These are phyloP conservation scores for Protomyces arabidopsidicola DNA, from an alignment of 1,139 yeast species.

Conservation along the genomic window DNA sequence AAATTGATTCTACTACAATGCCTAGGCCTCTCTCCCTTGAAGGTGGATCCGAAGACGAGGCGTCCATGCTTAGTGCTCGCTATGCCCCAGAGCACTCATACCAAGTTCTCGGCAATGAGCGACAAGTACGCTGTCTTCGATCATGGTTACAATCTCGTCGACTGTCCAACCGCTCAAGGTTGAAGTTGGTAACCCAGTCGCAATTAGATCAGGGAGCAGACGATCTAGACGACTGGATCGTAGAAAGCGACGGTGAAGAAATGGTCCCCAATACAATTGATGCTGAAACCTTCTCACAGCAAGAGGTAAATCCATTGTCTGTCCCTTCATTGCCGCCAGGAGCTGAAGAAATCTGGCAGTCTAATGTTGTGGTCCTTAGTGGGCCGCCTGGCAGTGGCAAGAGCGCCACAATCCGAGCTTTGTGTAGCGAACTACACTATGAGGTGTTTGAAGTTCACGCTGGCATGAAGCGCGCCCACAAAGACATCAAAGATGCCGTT, in stretches of 20 bases:
- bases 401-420: conserved; percentile 66
- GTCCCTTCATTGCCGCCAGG: not conserved
- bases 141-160: conserved; percentile 25
- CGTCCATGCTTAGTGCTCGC: not conserved
- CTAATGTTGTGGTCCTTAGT: conserved; percentile 48
- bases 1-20: not conserved
- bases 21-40: not conserved
- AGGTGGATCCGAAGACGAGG: not conserved
- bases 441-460: conserved; percentile 80
- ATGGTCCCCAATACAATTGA: not conserved
- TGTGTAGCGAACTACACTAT: conserved; percentile 59
- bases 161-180: not conserved
- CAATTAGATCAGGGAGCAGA: not conserved
- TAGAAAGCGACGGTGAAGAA: not conserved
- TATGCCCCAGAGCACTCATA: conserved; percentile 13
- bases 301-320: not conserved
- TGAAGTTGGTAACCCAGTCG: not conserved
- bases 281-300: not conserved
- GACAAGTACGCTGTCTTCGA: conserved; percentile 2
- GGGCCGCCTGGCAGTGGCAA: conserved; percentile 80
- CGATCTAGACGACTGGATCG: not conserved
- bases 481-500: conserved; percentile 60
- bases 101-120: conserved; percentile 17
- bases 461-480: conserved; percentile 65
- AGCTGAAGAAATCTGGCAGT: conserved; percentile 6